These are phyloP conservation scores for Candida montana DNA, from an alignment of 805 yeast genomes.

Conservation along the genomic window DNA sequence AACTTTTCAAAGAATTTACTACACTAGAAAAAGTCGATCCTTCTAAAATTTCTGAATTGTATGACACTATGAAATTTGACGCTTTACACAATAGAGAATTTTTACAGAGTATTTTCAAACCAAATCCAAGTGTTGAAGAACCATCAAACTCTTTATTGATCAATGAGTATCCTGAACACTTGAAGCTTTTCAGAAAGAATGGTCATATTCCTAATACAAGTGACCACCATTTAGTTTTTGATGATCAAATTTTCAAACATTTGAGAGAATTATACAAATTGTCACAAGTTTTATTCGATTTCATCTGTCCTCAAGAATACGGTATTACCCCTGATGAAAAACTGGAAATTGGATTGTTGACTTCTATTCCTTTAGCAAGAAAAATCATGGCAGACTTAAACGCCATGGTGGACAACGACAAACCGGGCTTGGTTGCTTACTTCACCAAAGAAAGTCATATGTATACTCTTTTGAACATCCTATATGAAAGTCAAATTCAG, in stretches of 20 bases:
- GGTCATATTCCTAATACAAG: slow-evolving; percentile 13
- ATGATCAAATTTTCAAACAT: slow-evolving; percentile 71
- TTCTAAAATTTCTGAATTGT: slow-evolving; percentile 89
- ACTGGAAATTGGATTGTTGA: slow-evolving; percentile 89
- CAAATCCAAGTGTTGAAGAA: slow-evolving; percentile 40
- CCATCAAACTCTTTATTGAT: slow-evolving; percentile 25
- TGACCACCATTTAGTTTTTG: slow-evolving; percentile 52
- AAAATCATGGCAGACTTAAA: slow-evolving; percentile 79
- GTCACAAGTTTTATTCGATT: slow-evolving; percentile 91
- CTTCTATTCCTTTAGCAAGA: slow-evolving; percentile 89
- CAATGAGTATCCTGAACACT: slow-evolving; percentile 25
- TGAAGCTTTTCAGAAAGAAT: slow-evolving; percentile 20
- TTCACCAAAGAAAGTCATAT: slow-evolving; percentile 97
- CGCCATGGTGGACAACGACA: slow-evolving; percentile 68
- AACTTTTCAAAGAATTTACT: slow-evolving; percentile 84
- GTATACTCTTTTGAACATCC: slow-evolving; percentile 83
- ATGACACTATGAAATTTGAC: slow-evolving; percentile 98
- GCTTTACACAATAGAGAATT: slow-evolving; percentile 93
- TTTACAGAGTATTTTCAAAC: slow-evolving; percentile 74
- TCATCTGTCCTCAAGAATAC: slow-evolving; percentile 97
- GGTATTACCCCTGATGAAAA: slow-evolving; percentile 96
- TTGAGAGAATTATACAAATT: slow-evolving; percentile 84
- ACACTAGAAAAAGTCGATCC: slow-evolving; percentile 97
- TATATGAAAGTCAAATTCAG: slow-evolving; percentile 91
- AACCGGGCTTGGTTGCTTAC: slow-evolving; percentile 82